Base-by-base conservation (phyloP, 805 yeast genomes). In the Citeromyces nyonsensis region DNA sequence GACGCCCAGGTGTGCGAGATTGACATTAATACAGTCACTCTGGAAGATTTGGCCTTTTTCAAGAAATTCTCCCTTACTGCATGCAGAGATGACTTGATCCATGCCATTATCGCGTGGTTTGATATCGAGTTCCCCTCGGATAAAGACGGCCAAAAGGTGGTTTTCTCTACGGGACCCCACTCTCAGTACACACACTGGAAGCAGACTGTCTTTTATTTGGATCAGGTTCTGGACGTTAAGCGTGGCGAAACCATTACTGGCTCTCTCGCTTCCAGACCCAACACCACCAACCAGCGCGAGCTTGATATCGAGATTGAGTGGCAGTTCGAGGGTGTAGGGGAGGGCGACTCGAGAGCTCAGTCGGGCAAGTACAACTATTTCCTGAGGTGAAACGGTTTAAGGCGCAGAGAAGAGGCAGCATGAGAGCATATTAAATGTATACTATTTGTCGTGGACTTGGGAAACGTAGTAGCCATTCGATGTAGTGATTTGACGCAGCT, bases 141-240 rank as follows among this genome's bases (percentile, higher is more conserved):
- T 36, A 49, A 52, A 28, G 70, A 73, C 43, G n/a, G n/a, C n/a
- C n/a, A n/a, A n/a, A 69, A 67, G 42, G 77, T 88, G 36, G 61
- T 59, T 24, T 86, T 91, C 51, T 77, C 91, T 13, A 93, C 99
- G 10, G 97, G 97, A 15, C 95, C 99, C 25, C 85, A 80, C 57
- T 76, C 85, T 31, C 72, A 74, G 44, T 85, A 86, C 64, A 91
- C 98, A 10, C 99, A 91, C 61, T 91, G 99, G 99, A 93, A 91
- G 56, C 98, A 91, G 61, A 81, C 95, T 12, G 93, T 91, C 1
- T 85, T 93, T 58, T 93, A 91, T 56, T 65, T 88, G 48, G 73
- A 69, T 44, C 81, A 83, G 45, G 94, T 82, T 20, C 56, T 88
- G 41, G 81, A 74, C 47, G 58, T 80, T 39, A 75, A 76, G 48